Conservation (phyloP, 371 early-diverging fungal species). For the Synchytrium microbalum region DNA sequence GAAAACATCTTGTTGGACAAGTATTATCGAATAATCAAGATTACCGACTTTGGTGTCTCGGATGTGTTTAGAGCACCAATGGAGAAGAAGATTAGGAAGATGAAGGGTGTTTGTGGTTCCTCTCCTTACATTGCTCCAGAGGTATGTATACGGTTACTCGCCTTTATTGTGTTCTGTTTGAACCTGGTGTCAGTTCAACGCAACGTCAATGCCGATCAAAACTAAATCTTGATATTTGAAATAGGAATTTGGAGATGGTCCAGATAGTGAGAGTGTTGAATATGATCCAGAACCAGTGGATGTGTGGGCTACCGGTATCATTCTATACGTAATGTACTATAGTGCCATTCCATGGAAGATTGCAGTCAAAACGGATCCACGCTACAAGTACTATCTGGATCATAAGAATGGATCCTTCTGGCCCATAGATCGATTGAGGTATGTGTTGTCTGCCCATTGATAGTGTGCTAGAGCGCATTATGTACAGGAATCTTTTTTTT, state of each 20-base stretch:
- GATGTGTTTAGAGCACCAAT: conserved; percentile 74
- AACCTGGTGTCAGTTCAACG: too few relatives aligned
- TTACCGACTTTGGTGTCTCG: conserved; percentile 95
- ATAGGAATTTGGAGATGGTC: conserved; percentile 10
- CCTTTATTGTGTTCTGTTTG: too few relatives aligned
- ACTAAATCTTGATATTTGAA: too few relatives aligned
- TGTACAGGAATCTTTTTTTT: too few relatives aligned
- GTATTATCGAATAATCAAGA: conserved; percentile 70
- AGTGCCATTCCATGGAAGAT: conserved; percentile 41
- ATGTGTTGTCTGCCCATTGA: conserved; percentile 19
- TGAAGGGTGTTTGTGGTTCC: conserved; percentile 32
- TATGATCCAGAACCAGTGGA: conserved; percentile 40
- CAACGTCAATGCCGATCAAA: too few relatives aligned
- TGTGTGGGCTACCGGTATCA: conserved; percentile 39
- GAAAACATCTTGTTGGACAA: conserved; percentile 83
- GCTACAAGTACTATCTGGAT: conserved; percentile 36
- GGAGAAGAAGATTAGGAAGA: conserved; percentile 20
- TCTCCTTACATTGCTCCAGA: conserved; percentile 49
- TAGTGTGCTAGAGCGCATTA: conserved; percentile 20
- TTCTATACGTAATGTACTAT: conserved; percentile 36
- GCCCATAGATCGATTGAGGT: conserved; percentile 29
- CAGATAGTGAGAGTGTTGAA: conserved; percentile 17
- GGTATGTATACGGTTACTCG: not conserved
- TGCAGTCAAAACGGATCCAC: conserved; percentile 24
- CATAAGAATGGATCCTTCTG: conserved; percentile 22